Percentiles rank a stretch among this genome's conserved stretches.
Evolutionary conservation across 306 rosid genomes (phyloP).

Genomic region (Vigna reflexopilosa): DNA sequence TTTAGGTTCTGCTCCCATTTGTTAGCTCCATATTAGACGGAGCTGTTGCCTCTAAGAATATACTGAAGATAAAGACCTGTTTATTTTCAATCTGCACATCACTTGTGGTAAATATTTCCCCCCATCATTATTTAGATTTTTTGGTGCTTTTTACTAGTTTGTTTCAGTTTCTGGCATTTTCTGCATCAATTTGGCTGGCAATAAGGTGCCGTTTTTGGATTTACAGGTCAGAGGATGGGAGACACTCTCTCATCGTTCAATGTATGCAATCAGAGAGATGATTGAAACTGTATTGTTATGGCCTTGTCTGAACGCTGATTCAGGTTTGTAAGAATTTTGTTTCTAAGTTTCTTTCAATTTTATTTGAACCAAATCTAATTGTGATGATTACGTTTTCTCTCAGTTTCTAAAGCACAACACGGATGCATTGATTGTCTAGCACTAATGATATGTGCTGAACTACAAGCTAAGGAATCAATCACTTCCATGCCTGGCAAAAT

Average conservation of each 20-base stretch:
- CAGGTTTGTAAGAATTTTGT: constrained; percentile 57
- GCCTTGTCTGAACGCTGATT: constrained; percentile 80
- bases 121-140: constrained; percentile 23
- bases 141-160: constrained; percentile 26
- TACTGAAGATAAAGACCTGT: constrained; percentile 69
- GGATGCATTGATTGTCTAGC: constrained; percentile 97
- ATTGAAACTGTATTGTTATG: constrained; percentile 73
- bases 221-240: constrained; percentile 74
- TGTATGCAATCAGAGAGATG: constrained; percentile 58
- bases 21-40: constrained; percentile 62
- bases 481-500: constrained; percentile 45
- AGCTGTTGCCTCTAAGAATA: constrained; percentile 57
- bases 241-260: constrained; percentile 65
- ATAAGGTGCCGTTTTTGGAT: constrained; percentile 44
- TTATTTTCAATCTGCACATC: constrained; percentile 87
- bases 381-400: constrained; percentile 37
- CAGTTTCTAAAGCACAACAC: constrained; percentile 89
- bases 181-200: constrained; percentile 31
- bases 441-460: constrained; percentile 83
- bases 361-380: constrained; percentile 13
- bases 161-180: constrained; percentile 38
- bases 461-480: constrained; percentile 59
- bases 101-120: constrained; percentile 65
- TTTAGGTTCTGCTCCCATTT: constrained; percentile 74
- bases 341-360: constrained; percentile 27